phyloP scores from a whole-genome alignment of 2,329 filamentous ascomycete genomes.

The Exutisphaerella laricina region DNA sequence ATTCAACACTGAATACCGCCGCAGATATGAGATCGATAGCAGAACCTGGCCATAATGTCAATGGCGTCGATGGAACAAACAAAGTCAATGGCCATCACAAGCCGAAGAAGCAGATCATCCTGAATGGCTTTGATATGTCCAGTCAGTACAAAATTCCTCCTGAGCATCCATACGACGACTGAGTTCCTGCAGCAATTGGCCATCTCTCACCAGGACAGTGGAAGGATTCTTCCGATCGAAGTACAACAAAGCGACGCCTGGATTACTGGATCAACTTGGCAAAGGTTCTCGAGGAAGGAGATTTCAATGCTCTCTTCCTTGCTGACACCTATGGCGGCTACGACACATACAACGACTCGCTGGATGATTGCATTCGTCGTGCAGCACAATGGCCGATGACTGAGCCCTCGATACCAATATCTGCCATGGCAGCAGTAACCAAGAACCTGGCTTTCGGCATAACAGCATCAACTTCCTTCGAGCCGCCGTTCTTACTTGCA shows the following conservation, averaged over 20 bases:
- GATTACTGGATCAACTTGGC: conserved; percentile 61
- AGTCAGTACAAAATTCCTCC: not conserved
- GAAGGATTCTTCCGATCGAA: conserved; percentile 60
- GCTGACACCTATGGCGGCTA: conserved; percentile 62
- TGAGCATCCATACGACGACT: no score
- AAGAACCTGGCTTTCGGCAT: conserved; percentile 60
- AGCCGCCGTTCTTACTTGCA: conserved; percentile 57
- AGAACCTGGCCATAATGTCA: not conserved
- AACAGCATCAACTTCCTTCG: conserved; percentile 58
- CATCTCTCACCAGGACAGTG: conserved; percentile 62
- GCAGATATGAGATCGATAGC: not conserved
- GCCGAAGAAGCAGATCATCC: conserved; percentile 31
- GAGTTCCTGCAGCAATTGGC: conserved; percentile 33
- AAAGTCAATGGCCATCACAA: conserved; percentile 1
- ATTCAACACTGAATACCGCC: no score
- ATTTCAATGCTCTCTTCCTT: conserved; percentile 60
- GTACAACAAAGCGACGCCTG: conserved; percentile 55
- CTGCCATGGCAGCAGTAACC: conserved; percentile 62
- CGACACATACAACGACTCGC: conserved; percentile 52
- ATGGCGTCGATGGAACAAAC: not conserved
- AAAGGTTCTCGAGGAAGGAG: conserved; percentile 55
- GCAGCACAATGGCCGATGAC: conserved; percentile 62
- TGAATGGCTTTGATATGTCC: conserved; percentile 43
- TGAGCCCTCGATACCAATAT: conserved; percentile 59
- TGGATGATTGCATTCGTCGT: conserved; percentile 47